Evolutionary conservation across 495 filamentous ascomycete genomes (phyloP).

Genomic region (Aspergillus baeticus): DNA sequence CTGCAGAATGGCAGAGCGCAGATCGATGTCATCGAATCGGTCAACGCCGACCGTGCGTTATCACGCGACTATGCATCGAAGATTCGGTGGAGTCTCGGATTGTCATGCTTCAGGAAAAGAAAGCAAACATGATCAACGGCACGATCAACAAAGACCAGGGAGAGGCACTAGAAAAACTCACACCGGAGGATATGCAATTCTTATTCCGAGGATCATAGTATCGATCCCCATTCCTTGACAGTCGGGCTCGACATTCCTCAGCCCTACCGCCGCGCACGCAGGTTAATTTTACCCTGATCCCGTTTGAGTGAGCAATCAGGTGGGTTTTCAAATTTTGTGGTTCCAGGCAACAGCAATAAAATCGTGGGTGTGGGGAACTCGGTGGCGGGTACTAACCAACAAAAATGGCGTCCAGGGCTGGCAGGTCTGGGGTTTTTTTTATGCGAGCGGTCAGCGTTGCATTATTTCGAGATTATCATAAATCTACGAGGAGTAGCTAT

Average conservation of each 20-base stretch:
- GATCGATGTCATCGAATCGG: slow-evolving; percentile 98
- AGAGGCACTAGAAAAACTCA: slow-evolving; percentile 80
- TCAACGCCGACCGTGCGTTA: slow-evolving; percentile 88
- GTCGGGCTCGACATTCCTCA: neutral
- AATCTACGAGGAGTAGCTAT: too few relatives aligned
- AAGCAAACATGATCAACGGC: slow-evolving; percentile 90
- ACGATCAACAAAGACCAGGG: slow-evolving; percentile 90
- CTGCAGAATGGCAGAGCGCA: slow-evolving; percentile 95
- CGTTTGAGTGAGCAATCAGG: too few relatives aligned
- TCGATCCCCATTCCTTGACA: neutral
- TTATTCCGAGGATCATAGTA: slow-evolving; percentile 70
- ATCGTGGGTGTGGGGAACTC: slow-evolving; percentile 1
- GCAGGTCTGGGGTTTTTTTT: neutral
- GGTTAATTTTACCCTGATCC: too few relatives aligned
- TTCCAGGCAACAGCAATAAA: slow-evolving; percentile 8
- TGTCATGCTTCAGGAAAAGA: slow-evolving; percentile 94
- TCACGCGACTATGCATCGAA: slow-evolving; percentile 90
- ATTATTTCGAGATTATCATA: too few relatives aligned
- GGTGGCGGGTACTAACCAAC: neutral
- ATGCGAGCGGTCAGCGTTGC: neutral
- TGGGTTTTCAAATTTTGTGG: neutral
- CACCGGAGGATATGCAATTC: slow-evolving; percentile 91
- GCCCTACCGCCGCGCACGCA: neutral
- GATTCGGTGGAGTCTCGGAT: slow-evolving; percentile 95
- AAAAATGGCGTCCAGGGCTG: neutral